phyloP scores from a whole-genome alignment of 805 yeast genomes.

The Candida michaelii region DNA sequence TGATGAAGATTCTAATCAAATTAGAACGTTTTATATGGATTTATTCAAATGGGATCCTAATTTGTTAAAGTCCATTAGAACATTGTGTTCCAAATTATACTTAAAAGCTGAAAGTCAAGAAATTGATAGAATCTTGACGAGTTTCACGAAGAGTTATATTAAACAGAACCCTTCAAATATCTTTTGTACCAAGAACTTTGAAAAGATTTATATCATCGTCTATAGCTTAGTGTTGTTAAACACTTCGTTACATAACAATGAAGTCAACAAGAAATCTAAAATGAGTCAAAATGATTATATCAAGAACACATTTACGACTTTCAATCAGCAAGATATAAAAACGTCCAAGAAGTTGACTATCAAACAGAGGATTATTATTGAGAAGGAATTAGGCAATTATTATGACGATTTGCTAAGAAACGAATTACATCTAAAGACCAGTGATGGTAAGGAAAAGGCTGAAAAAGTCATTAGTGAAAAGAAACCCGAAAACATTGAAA shows the following conservation, averaged over 20 bases:
- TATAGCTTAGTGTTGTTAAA: slow-evolving; percentile 72
- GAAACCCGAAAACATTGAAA: background rate
- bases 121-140: slow-evolving; percentile 69
- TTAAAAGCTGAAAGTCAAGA: slow-evolving; percentile 82
- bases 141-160: slow-evolving; percentile 66
- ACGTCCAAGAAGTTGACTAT: slow-evolving; percentile 26
- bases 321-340: slow-evolving; percentile 34
- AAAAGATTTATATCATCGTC: slow-evolving; percentile 63
- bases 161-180: slow-evolving; percentile 47
- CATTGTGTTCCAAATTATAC: slow-evolving; percentile 64
- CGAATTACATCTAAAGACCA: slow-evolving; percentile 41
- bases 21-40: slow-evolving; percentile 47
- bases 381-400: slow-evolving; percentile 43
- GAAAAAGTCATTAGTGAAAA: background rate
- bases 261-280: slow-evolving; percentile 35
- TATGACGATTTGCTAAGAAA: slow-evolving; percentile 42
- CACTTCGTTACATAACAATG: slow-evolving; percentile 69
- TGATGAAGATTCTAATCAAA: slow-evolving; percentile 38
- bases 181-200: slow-evolving; percentile 51
- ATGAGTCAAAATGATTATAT: slow-evolving; percentile 43
- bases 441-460: background rate
- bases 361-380: slow-evolving; percentile 43
- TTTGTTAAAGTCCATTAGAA: slow-evolving; percentile 56
- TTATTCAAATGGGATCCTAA: slow-evolving; percentile 48
- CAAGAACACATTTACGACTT: slow-evolving; percentile 42